Evolutionary conservation across 805 yeast species (phyloP), one percentile per base, ranked within the genome.

Genomic region (Teunomyces panamensis): DNA sequence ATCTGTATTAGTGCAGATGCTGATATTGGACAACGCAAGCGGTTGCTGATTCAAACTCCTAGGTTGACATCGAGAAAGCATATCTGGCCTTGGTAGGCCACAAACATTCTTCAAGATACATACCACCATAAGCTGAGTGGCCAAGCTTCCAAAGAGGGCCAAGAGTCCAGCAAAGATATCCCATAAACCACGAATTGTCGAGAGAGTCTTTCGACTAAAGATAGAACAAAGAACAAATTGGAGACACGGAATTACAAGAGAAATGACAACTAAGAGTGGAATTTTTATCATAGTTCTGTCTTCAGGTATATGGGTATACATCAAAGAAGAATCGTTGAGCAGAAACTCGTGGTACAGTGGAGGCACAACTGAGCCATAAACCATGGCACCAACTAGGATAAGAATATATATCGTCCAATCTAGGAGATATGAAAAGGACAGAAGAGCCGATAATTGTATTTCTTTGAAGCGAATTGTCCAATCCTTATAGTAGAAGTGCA

Each of bases 331-430:
- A 48, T 74, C 74, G n/a, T 42, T 45, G 1, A 71, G 42, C 53
- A 65, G 68, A 50, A 77, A 76, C 45, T 75, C 78, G 42, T 69
- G 68, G 24, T 57, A 64, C 26, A 71, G 56, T 4, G 80, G 80
- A 1, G 64, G 58, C 2, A 60, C 55, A 8, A 55, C 46, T 2
- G 58, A 20, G 11, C 78, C 74, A 55, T 64, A 72, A 9, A 62
- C 28, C 10, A 67, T 52, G 7, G 61, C 59, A 2, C 54, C 32
- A 2, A 59, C 30, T 5, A 65, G 44, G 1, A 70, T 44, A 1
- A 52, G 20, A 1, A 56, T 51, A 42, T 62, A 63, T n/a, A 61
- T 39, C 0, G 50, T 33, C 45, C 48, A 36, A 27, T 49, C 51
- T 2, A 49, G n/a, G 9, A 39, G 14, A 34, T 49, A 49, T 5